Evolutionary conservation across 1,284 basidiomycete species (phyloP).

Genomic region (Cystobasidiaceae sp.): DNA sequence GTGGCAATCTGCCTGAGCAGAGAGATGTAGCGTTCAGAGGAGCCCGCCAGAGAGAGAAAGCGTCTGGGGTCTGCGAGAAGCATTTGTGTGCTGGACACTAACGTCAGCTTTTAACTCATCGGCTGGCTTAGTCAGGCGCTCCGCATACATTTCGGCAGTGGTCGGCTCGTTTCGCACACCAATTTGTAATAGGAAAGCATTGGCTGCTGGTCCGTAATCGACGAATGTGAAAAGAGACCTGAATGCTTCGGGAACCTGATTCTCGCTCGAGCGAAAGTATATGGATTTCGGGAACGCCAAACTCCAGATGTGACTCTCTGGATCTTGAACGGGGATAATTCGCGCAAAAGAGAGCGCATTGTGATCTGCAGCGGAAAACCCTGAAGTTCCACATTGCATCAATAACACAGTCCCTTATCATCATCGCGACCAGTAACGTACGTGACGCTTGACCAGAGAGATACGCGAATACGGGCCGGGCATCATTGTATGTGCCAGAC

Average conservation of each 20-base stretch:
- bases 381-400: too few species aligned
- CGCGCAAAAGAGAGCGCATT: slow-evolving; percentile 43
- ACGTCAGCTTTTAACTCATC: background rate
- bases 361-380: slow-evolving; percentile 45
- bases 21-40: slow-evolving; percentile 40
- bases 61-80: slow-evolving; percentile 41
- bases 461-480: slow-evolving; percentile 67
- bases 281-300: slow-evolving; percentile 50
- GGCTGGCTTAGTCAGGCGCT: background rate
- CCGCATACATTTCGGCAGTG: slow-evolving; percentile 61
- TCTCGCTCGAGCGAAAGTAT: slow-evolving; percentile 37
- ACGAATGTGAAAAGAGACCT: slow-evolving; percentile 67
- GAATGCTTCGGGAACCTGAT: slow-evolving; percentile 37
- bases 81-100: slow-evolving; percentile 39
- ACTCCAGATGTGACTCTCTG: slow-evolving; percentile 49
- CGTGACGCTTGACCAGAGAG: slow-evolving; percentile 55
- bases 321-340: slow-evolving; percentile 49
- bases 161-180: slow-evolving; percentile 86
- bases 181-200: slow-evolving; percentile 76
- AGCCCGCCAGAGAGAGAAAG: slow-evolving; percentile 40
- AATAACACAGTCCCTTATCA: too few species aligned
- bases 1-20: slow-evolving; percentile 47
- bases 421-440: too few species aligned
- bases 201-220: slow-evolving; percentile 78
- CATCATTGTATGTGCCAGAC: slow-evolving; percentile 57